Evolutionary conservation across 2,329 filamentous ascomycete genomes (phyloP), one percentile per base, ranked within the genome.

Genomic region (Rhynchosporium graminicola): DNA sequence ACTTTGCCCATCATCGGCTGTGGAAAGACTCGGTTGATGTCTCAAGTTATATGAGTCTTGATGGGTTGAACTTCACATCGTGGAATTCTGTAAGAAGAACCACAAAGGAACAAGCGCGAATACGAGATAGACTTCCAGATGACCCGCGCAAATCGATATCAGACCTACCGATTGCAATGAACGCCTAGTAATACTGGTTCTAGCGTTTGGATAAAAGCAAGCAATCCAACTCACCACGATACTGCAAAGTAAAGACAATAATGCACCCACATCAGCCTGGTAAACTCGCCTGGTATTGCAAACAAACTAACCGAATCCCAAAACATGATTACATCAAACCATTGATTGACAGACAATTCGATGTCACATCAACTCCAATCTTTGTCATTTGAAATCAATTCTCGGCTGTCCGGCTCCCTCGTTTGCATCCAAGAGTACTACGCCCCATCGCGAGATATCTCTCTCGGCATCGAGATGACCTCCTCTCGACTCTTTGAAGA

Each of bases 231-330:
- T 29, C 38, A 33, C 33, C 33, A 40, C 51, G n/a, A 42, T 26
- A 54, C 20, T 12, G 13, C 20, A 20, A 28, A 54, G 33, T 20
- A 42, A 40, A 20, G 50, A 20, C 26, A 45, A 56, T 26, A 31
- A 38, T 42, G 54, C 42, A 46, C 28, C 54, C 54, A 57, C 15
- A 26, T 13, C 20, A 20, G 54, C 40, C 26, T 31, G 29, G 28
- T 36, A 36, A 10, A 10, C 33, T 36, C 33, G 33, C 33, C 33
- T 36, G 9, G 33, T 36, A 8, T 28, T 46, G 12, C n/a, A 45
- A 57, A 57, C 54, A 33, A 57, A 31, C 54, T 45, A 45, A 57
- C 20, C 54, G 43, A 7, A 36, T 45, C 26, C 54, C 54, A 10
- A 57, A 46, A 57, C 54, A 45, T 33, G 54, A 45, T 28, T 15